Evolutionary conservation across 805 yeast species (phyloP).

Genomic region (Candida coquimbonensis): DNA sequence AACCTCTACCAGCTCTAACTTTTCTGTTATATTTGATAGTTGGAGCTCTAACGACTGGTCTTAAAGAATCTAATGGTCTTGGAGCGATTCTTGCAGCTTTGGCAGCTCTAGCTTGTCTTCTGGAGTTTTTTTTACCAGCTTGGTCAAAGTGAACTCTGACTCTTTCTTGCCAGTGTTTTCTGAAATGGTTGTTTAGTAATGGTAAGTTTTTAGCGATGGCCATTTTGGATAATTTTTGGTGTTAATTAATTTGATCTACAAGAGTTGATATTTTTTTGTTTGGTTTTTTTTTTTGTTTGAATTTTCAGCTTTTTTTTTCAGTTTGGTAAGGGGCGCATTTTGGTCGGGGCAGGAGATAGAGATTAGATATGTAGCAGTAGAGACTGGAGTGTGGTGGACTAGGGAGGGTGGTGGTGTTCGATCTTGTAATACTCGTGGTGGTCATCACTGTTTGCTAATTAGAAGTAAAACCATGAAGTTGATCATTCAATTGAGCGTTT

Average conservation of each 20-base stretch:
- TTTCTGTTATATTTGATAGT: conserved; percentile 98
- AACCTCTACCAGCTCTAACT: conserved; percentile 99
- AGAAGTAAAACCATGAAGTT: no score
- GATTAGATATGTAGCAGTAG: no score
- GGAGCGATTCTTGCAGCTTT: conserved; percentile 96
- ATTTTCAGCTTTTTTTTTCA: no score
- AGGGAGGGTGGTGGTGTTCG: no score
- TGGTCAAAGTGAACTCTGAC: conserved; percentile 99
- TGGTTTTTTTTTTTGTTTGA: not conserved
- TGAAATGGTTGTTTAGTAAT: conserved; percentile 98
- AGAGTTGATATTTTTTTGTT: not conserved
- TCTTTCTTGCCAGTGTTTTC: conserved; percentile 99
- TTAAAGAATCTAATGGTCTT: conserved; percentile 91
- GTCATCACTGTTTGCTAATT: no score
- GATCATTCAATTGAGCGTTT: no score
- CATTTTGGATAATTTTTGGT: conserved; percentile 25
- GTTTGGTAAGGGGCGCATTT: no score
- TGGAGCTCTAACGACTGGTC: conserved; percentile 99
- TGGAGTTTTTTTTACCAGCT: conserved; percentile 98
- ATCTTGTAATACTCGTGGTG: no score
- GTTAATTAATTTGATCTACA: not conserved
- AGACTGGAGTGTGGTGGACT: no score
- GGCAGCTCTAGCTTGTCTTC: conserved; percentile 90
- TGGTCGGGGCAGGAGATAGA: no score
- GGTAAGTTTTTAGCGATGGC: conserved; percentile 99